Conservation (phyloP, 257 asterid species). For the Perilla frutescens region DNA sequence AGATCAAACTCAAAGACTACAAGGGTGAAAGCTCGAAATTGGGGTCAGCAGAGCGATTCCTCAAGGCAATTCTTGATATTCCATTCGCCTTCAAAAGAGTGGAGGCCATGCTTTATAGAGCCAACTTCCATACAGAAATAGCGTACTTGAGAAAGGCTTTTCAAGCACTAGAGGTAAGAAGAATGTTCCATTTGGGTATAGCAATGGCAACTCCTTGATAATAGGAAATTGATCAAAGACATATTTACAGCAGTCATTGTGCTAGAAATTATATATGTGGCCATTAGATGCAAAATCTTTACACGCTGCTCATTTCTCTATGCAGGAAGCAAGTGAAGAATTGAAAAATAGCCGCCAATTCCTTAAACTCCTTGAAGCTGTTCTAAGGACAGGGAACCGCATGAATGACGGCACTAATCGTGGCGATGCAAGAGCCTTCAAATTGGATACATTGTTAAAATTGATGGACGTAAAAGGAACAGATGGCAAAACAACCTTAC, state of each 20-base stretch:
- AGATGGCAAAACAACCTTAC: constrained; percentile 94
- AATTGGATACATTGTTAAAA: constrained; percentile 82
- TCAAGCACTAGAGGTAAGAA: constrained; percentile 81
- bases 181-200: neutral
- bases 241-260: neutral
- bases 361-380: constrained; percentile 96
- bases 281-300: neutral
- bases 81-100: constrained; percentile 94
- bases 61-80: constrained; percentile 78
- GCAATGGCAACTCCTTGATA: too few relatives aligned
- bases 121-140: constrained; percentile 87
- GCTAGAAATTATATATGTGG: neutral
- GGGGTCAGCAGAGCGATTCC: constrained; percentile 94
- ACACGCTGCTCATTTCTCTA: constrained; percentile 23
- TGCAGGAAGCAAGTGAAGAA: constrained; percentile 92
- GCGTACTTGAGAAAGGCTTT: constrained; percentile 80
- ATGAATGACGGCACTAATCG: constrained; percentile 95
- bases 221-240: neutral
- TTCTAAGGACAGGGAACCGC: constrained; percentile 90
- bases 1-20: constrained; percentile 79
- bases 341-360: constrained; percentile 86
- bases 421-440: constrained; percentile 93
- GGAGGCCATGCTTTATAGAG: constrained; percentile 93
- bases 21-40: constrained; percentile 68
- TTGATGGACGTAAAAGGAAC: constrained; percentile 89